Evolutionary conservation across 768 basidiomycete species (phyloP), one percentile per base, ranked within the genome.

Genomic region (Podaxis mareebaensis): DNA sequence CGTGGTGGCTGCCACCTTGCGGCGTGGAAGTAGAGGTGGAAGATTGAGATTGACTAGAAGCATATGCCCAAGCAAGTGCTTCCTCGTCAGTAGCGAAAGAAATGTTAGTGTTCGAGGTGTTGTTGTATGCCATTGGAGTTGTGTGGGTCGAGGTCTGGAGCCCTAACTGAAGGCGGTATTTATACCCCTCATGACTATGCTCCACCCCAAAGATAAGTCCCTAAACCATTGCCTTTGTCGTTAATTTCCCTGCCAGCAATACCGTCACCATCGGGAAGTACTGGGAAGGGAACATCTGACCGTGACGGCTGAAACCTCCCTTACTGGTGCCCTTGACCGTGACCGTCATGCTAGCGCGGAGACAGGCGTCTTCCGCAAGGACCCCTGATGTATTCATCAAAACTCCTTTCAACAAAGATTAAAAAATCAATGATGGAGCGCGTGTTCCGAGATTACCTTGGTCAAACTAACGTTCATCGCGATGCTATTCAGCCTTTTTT

Each of bases 11-110:
- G 6, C 39, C 10, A 46, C 15, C 11, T 52, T 62, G 53, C 17
- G 30, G 24, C 30, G 44, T 22, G 53, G 53, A 33, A 54, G 44
- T 22, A 13, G 28, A 36, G 7, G 24, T 15, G 20, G 10, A 24
- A 33, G 48, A 26, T 52, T 38, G 48, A 10, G 58, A 12, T 39
- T 60, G 49, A 52, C 58, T 38, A 4, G 49, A 52, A 5, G 58
- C 58, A n/a, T 39, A 52, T 39, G 58, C 58, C 61, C 61, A 62
- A 36, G 61, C 61, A 39, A 62, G 53, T 3, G 61, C 53, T 62
- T 62, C 61, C 15, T 30, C 26, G 53, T 62, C 61, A 13, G 53
- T 49, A 17, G 61, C 53, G 17, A 62, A 55, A 33, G 33, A 24
- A 15, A 33, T 6, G 26, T 33, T 6, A n/a, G 52, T n/a, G 36